A percentile compares a stretch with the other conserved stretches of the same genome.
Evolutionary conservation across 2,329 filamentous ascomycete species (phyloP).

Genomic region (Colletotrichum sp.): DNA sequence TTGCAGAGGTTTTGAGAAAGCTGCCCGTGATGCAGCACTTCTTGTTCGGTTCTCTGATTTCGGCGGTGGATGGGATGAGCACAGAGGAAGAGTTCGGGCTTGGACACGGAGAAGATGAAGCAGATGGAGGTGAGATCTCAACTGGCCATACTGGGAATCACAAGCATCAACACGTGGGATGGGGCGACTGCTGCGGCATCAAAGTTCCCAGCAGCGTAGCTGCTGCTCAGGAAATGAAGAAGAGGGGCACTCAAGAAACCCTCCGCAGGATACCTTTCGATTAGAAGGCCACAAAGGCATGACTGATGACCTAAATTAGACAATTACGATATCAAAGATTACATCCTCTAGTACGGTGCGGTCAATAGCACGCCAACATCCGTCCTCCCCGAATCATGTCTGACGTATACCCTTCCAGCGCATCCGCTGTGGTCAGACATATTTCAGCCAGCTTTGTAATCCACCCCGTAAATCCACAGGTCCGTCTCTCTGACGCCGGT

Average conservation of each 20-base stretch:
- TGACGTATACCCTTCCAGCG: background rate
- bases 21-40: constrained; percentile 99
- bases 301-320: background rate
- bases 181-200: constrained; percentile 98
- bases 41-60: constrained; percentile 85
- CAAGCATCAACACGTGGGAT: constrained; percentile 73
- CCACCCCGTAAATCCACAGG: background rate
- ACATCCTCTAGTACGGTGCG: background rate
- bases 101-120: constrained; percentile 52
- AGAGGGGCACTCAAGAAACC: constrained; percentile 63
- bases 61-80: constrained; percentile 83
- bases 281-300: constrained; percentile 40
- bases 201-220: constrained; percentile 94
- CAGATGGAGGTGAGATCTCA: constrained; percentile 63
- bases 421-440: background rate
- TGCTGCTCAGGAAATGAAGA: constrained; percentile 87
- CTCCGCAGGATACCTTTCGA: constrained; percentile 84
- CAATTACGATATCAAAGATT: background rate
- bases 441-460: background rate
- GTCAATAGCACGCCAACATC: too few species aligned
- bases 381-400: background rate
- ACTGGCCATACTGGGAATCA: constrained; percentile 65
- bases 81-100: constrained; percentile 58
- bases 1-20: constrained; percentile 90
- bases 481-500: background rate